Base-by-base conservation (phyloP, 495 filamentous ascomycete species). In the Glutinoglossum americanum region DNA sequence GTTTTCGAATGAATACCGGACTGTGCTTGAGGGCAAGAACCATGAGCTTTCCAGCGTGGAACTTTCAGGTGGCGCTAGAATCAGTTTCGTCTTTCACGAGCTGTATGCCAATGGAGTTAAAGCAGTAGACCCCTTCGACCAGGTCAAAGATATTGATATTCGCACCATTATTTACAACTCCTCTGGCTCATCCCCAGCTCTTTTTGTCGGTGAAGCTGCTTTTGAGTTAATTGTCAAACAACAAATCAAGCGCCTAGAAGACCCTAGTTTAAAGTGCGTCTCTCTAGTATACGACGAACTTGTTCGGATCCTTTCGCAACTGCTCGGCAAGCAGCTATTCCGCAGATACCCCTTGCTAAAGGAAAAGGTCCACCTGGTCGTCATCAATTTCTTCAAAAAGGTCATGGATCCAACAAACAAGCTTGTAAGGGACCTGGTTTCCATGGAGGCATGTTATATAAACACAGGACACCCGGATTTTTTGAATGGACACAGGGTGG, bases 401-500 rank as follows among this genome's bases (percentile, higher is more conserved):
- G 79, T 85, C 49, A 93, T 96, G 82, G 87, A 93, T 32, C 93
- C 93, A 17, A 93, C 90, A 30, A 97, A 94, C 70, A 99, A 97
- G 75, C 78, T 99, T 55, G 93, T 99, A 58, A 79, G 70, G 63
- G 93, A 99, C 68, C 72, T 99, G 57, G 92, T 99, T 33, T 68
- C 81, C 10, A 97, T 97, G 93, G 93, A 99, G 68, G 65, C 90
- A 15, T 90, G 85, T 70, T 99, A 99, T 66, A 84, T 99, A 74
- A 99, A 99, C 72, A 99, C 93, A 41, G 93, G 87, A 7, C 93
- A 99, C 67, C 93, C 93, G 21, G 93, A 99, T 67, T 99, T 99
- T 71, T 73, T 99, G 47, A 97, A 94, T 65, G 93, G 93, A 37
- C 88, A 94, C 69, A 80, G 85, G 60, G 80, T 83, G 76, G 70